Evolutionary conservation across 2,329 filamentous ascomycete species (phyloP), one percentile per base, ranked within the genome.

Genomic region (Cylindrodendrum hubeiense): DNA sequence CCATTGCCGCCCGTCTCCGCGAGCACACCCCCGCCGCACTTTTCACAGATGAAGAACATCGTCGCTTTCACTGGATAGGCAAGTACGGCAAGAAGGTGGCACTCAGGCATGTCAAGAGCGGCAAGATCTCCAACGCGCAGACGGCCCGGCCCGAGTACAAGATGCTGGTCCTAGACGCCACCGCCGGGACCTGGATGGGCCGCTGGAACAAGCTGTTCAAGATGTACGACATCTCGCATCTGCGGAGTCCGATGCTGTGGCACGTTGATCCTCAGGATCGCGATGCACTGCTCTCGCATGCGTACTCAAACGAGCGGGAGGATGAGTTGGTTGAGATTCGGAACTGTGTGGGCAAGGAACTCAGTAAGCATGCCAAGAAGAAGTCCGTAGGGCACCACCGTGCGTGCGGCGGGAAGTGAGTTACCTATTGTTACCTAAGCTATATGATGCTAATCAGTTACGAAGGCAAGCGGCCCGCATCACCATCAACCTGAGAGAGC

Each of bases 201-300:
- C 84, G 88, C 43, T 95, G 93, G 93, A 88, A 92, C 47, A 81
- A 84, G 15, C 84, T 91, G 4, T 95, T 95, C 78, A 82, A 84
- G 33, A 87, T 86, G 3, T 88, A 93, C 47, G 86, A 90, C 52
- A 95, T 95, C 50, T 84, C 86, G 1, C 88, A 94, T 71, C 81
- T 96, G 41, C 85, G 93, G 17, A 94, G 91, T 69, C 93, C 92
- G 0, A 92, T 95, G 90, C 92, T 95, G 73, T 95, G 94, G 81
- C 93, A 96, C 74, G 84, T 93, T 15, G 92, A 95, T 73, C 93
- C 93, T 0, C 83, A 87, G 1, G 92, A 95, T 77, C 84, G 92
- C 2, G 93, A 95, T 79, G 90, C 90, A 0, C 80, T 95, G 71
- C 80, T 95, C 22, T 90, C 89, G 1, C 92, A 90, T 78, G 86